Percentiles rank a stretch among this genome's conserved stretches.
Evolutionary conservation across 805 yeast species (phyloP).

Genomic region (Kodamaea kaohsiungensis): DNA sequence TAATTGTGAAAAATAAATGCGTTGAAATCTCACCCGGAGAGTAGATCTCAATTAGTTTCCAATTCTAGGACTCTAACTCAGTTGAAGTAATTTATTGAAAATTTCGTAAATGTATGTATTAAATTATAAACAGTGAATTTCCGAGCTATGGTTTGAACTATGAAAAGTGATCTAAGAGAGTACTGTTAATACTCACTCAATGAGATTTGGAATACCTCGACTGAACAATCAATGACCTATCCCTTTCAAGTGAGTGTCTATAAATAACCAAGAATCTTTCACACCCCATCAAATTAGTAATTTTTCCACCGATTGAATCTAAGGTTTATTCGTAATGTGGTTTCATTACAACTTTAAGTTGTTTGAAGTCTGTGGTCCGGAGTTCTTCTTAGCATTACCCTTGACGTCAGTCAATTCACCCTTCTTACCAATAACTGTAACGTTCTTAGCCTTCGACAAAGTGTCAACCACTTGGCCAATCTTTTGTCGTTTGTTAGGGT

Average conservation of each 20-base stretch:
- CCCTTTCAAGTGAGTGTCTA: neutral
- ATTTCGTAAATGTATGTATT: neutral
- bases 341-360: conserved; percentile 25
- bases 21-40: no score
- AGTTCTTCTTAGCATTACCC: conserved; percentile 61
- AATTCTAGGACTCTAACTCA: no score
- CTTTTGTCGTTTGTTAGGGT: conserved; percentile 50
- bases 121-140: neutral
- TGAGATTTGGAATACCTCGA: neutral
- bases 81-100: no score
- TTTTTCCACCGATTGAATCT: neutral
- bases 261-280: neutral
- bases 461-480: conserved; percentile 69
- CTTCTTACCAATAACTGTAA: conserved; percentile 72
- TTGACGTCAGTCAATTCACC: conserved; percentile 74
- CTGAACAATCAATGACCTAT: neutral
- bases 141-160: neutral
- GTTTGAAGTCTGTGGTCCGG: conserved; percentile 29
- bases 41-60: no score
- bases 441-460: conserved; percentile 68
- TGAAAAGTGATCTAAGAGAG: neutral
- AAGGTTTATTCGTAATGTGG: neutral
- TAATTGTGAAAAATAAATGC: neutral
- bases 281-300: neutral
- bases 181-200: neutral